Evolutionary conservation across 2,329 filamentous ascomycete genomes (phyloP).

Genomic region (Macrophomina tecta): DNA sequence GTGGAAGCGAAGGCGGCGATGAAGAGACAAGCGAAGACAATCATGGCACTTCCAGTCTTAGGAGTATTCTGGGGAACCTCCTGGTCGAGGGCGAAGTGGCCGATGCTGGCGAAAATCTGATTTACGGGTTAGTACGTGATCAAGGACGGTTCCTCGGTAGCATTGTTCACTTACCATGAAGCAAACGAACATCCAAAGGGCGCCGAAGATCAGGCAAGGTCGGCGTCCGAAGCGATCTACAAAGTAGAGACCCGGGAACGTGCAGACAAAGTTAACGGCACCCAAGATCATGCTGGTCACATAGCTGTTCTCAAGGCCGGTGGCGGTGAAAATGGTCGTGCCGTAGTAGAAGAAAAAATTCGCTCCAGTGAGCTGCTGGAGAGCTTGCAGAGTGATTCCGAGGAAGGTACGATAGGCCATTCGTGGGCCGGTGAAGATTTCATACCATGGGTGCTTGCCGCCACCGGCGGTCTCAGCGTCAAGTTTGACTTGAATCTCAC

Average conservation of each 20-base stretch:
- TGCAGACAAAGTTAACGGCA: constrained; percentile 55
- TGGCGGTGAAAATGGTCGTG: constrained; percentile 34
- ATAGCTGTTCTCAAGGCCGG: constrained; percentile 45
- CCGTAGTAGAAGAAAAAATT: constrained; percentile 54
- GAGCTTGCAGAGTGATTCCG: constrained; percentile 71
- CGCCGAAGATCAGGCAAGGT: constrained; percentile 54
- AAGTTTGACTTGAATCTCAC: constrained; percentile 62
- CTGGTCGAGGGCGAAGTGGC: constrained; percentile 45
- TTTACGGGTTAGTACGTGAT: neutral
- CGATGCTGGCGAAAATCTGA: constrained; percentile 53
- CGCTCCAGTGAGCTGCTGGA: constrained; percentile 73
- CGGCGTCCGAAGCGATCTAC: constrained; percentile 58
- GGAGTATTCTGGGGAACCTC: constrained; percentile 34
- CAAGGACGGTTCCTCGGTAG: no score
- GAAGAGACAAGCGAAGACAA: constrained; percentile 46
- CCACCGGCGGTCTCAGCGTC: constrained; percentile 55
- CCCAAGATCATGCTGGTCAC: constrained; percentile 56
- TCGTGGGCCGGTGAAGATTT: constrained; percentile 69
- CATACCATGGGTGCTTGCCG: constrained; percentile 66
- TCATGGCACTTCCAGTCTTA: constrained; percentile 40
- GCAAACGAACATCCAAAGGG: constrained; percentile 52
- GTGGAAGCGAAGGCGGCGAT: constrained; percentile 44
- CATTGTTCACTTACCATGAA: constrained; percentile 57
- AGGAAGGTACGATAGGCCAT: constrained; percentile 70
- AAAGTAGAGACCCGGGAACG: constrained; percentile 54